Evolutionary conservation across 1,139 yeast genomes (phyloP).

Genomic region (Pichia sp.): DNA sequence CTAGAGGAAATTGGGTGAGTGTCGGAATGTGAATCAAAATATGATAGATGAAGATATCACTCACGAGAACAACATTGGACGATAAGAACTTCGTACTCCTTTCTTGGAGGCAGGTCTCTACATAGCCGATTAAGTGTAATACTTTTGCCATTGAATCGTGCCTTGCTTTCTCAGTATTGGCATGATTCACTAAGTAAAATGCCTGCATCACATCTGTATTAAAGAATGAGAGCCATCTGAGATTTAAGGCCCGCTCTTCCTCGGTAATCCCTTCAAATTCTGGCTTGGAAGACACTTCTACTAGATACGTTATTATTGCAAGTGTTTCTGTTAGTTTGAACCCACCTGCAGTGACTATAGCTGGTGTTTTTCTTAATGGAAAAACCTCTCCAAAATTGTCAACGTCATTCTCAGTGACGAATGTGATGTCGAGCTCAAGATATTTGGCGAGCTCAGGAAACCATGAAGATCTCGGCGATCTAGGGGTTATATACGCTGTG

Average conservation of each 20-base stretch:
- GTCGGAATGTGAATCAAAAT: too few species aligned
- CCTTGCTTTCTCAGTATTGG: too few species aligned
- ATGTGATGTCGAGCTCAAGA: slow-evolving; percentile 34
- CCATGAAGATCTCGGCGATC: slow-evolving; percentile 19
- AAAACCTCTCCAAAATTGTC: background rate
- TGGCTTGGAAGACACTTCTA: slow-evolving; percentile 13
- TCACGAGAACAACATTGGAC: too few species aligned
- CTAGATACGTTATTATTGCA: slow-evolving; percentile 25
- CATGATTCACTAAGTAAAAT: too few species aligned
- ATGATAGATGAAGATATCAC: too few species aligned
- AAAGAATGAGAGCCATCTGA: slow-evolving; percentile 25
- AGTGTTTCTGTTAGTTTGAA: slow-evolving; percentile 24
- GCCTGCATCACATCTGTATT: slow-evolving; percentile 24
- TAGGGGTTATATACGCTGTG: slow-evolving; percentile 12
- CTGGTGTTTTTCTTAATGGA: slow-evolving; percentile 28
- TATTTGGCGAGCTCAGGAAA: slow-evolving; percentile 13
- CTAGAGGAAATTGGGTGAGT: too few species aligned
- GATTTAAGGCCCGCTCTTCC: slow-evolving; percentile 23
- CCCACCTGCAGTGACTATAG: slow-evolving; percentile 25
- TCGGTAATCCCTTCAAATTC: slow-evolving; percentile 20
- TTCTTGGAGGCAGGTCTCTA: too few species aligned
- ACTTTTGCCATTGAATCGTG: too few species aligned
- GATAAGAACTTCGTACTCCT: too few species aligned
- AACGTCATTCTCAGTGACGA: slow-evolving; percentile 19
- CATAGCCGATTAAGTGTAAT: too few species aligned